Percentiles rank a stretch among this genome's conserved stretches.
Conservation (phyloP, 768 basidiomycete genomes). For the Pulveroboletus sp. region DNA sequence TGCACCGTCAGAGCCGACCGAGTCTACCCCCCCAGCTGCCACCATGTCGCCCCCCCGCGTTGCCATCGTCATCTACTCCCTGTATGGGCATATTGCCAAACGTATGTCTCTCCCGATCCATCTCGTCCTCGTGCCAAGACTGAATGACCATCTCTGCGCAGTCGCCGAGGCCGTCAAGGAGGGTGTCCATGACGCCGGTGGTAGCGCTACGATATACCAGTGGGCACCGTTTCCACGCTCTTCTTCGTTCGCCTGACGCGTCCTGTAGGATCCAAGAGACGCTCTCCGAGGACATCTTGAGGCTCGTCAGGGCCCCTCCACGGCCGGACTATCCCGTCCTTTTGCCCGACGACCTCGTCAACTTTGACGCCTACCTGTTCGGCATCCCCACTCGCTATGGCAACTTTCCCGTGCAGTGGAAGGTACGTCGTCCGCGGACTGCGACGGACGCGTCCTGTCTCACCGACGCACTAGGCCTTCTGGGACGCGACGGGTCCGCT, state of each 20-base stretch:
- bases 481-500: conserved; percentile 49
- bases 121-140: background rate
- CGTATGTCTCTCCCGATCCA: conserved; percentile 28
- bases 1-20: background rate
- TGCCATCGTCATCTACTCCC: conserved; percentile 46
- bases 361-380: conserved; percentile 41
- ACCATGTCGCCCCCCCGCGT: conserved; percentile 31
- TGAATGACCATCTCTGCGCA: background rate
- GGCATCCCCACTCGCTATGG: conserved; percentile 47
- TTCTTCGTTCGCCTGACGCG: background rate
- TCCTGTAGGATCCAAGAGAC: conserved; percentile 70
- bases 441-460: conserved; percentile 8
- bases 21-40: background rate
- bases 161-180: conserved; percentile 35
- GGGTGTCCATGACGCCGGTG: conserved; percentile 41
- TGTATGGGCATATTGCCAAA: conserved; percentile 47
- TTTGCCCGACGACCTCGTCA: conserved; percentile 29
- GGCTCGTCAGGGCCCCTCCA: conserved; percentile 63
- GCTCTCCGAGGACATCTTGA: conserved; percentile 64
- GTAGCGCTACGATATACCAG: conserved; percentile 44
- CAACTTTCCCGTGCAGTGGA: conserved; percentile 56
- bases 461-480: conserved; percentile 33
- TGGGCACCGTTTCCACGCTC: conserved; percentile 18
- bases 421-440: conserved; percentile 25
- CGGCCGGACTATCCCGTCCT: conserved; percentile 54